phyloP scores from a whole-genome alignment of 768 basidiomycete species.

The Suillus decipiens region DNA sequence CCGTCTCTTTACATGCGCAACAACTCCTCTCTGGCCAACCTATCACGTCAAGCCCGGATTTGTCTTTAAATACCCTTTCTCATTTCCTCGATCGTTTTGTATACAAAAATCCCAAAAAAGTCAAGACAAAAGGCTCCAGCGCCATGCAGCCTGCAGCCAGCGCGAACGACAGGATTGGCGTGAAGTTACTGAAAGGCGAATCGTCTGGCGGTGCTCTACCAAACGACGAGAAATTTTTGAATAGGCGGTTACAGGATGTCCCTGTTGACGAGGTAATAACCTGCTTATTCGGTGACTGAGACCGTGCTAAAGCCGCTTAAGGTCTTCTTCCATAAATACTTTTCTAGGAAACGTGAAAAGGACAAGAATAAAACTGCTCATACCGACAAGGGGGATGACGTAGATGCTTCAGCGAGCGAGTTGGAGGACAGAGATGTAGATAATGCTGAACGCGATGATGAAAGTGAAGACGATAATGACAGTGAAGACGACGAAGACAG shows the following conservation, averaged over 20 bases:
- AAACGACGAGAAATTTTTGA: constrained; percentile 78
- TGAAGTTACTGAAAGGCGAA: constrained; percentile 71
- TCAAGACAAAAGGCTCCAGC: constrained; percentile 70
- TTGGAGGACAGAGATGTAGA: constrained; percentile 28
- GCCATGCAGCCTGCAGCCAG: constrained; percentile 95
- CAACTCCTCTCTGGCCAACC: constrained; percentile 76
- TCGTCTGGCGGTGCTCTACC: constrained; percentile 49
- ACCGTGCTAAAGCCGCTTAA: constrained; percentile 27
- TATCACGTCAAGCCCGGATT: constrained; percentile 81
- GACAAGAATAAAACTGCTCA: constrained; percentile 49
- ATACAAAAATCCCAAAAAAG: constrained; percentile 92
- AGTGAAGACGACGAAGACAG: constrained; percentile 17
- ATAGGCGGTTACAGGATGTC: constrained; percentile 65
- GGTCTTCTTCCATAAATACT: constrained; percentile 93
- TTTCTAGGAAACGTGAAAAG: constrained; percentile 66
- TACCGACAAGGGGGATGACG: constrained; percentile 37
- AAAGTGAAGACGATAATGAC: constrained; percentile 17
- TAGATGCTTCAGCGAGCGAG: constrained; percentile 29
- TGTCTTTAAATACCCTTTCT: constrained; percentile 89
- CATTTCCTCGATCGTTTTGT: constrained; percentile 98
- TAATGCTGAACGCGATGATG: constrained; percentile 22
- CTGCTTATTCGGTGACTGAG: neutral
- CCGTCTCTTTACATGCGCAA: constrained; percentile 81
- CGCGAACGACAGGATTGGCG: constrained; percentile 58
- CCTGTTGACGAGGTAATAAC: constrained; percentile 80